Conservation (phyloP, 2,329 filamentous ascomycete species). For the Grosmannia huntii region DNA sequence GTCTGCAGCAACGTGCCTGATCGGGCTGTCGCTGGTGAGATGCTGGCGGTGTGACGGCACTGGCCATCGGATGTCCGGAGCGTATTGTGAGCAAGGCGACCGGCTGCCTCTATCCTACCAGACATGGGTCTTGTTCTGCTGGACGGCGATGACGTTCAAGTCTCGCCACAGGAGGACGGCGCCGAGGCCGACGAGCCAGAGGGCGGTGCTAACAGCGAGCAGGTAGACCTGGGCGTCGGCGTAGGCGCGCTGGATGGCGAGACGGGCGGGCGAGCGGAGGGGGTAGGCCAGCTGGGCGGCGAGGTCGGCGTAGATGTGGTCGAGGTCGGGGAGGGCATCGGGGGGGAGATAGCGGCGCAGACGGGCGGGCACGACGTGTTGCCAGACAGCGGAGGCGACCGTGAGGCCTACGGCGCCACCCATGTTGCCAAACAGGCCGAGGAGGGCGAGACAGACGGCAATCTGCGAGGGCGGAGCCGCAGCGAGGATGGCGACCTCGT, state of each 20-base stretch:
- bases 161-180: conserved; percentile 5
- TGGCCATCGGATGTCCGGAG: neutral
- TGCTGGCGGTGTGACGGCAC: neutral
- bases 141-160: conserved; percentile 5
- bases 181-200: conserved; percentile 11
- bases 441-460: conserved; percentile 4
- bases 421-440: conserved; percentile 36
- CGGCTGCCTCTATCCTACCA: neutral
- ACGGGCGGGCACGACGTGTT: conserved; percentile 37
- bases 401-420: conserved; percentile 45
- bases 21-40: too few relatives aligned
- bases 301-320: conserved; percentile 39
- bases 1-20: too few relatives aligned
- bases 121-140: conserved; percentile 5
- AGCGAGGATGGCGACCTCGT: conserved; percentile 47
- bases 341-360: conserved; percentile 36
- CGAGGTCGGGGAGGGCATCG: conserved; percentile 21
- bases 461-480: conserved; percentile 34
- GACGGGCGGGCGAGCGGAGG: conserved; percentile 31
- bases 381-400: conserved; percentile 51
- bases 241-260: conserved; percentile 46
- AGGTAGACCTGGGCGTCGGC: conserved; percentile 33
- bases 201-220: conserved; percentile 30
- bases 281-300: conserved; percentile 37
- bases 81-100: too few relatives aligned